These are phyloP conservation scores for Beauveria caledonica DNA, from an alignment of 2,329 filamentous ascomycete genomes.

Conservation along the genomic window DNA sequence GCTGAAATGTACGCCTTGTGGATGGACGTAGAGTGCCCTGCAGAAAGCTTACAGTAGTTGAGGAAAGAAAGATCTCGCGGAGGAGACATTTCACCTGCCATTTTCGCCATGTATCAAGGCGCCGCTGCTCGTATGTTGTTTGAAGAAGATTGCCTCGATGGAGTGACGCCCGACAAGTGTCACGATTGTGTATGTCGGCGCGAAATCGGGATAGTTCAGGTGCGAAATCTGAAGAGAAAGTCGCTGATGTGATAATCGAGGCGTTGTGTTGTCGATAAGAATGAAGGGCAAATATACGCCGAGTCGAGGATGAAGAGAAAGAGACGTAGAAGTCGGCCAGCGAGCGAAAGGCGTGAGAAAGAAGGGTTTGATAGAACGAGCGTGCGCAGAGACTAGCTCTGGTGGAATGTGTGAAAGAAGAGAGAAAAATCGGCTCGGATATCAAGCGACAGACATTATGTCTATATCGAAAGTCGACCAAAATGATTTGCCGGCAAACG, in stretches of 20 bases:
- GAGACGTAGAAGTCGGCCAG: constrained; percentile 13
- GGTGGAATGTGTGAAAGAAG: constrained; percentile 17
- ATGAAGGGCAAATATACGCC: background rate
- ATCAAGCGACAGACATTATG: constrained; percentile 27
- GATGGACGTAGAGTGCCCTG: background rate
- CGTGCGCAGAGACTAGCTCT: constrained; percentile 42
- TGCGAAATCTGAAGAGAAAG: too few species aligned
- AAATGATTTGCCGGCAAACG: background rate
- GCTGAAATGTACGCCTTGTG: background rate
- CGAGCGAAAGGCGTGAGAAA: constrained; percentile 13
- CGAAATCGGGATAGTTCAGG: background rate
- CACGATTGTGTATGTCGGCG: background rate
- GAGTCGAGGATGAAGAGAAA: background rate
- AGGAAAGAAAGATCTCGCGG: constrained; percentile 6
- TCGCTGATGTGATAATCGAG: too few species aligned
- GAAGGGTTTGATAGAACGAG: constrained; percentile 29
- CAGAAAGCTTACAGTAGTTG: constrained; percentile 3
- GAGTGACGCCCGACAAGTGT: background rate
- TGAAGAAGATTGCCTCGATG: background rate
- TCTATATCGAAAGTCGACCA: background rate
- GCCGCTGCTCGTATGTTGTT: background rate
- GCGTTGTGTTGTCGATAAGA: background rate
- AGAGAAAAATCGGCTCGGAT: constrained; percentile 19
- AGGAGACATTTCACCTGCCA: background rate
- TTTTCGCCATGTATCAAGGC: background rate